Conservation (phyloP, 371 early-diverging fungal genomes). For the Cokeromyces recurvatus region DNA sequence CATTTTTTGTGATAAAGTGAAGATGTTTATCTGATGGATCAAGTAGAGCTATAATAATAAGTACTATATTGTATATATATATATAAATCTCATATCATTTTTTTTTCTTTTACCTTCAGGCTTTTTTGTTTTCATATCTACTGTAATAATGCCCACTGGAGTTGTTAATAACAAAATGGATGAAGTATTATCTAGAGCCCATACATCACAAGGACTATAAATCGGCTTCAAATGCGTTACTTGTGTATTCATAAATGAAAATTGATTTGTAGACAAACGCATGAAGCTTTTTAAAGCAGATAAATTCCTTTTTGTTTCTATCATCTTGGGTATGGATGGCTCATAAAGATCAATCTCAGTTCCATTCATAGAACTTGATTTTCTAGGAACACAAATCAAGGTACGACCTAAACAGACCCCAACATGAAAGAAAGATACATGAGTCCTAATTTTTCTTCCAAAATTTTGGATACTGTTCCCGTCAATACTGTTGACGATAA, state of each 20-base stretch:
- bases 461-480: slow-evolving; percentile 11
- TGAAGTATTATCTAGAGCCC: slow-evolving; percentile 35
- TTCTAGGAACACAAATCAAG: slow-evolving; percentile 34
- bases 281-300: slow-evolving; percentile 5
- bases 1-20: slow-evolving; percentile 26
- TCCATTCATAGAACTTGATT: slow-evolving; percentile 11
- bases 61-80: too few species aligned
- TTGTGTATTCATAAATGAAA: slow-evolving; percentile 18
- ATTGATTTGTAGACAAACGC: background rate
- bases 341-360: slow-evolving; percentile 31
- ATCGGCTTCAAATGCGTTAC: slow-evolving; percentile 10
- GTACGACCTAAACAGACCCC: slow-evolving; percentile 25
- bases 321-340: slow-evolving; percentile 19
- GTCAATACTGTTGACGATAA: slow-evolving; percentile 27
- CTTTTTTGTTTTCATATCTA: slow-evolving; percentile 32
- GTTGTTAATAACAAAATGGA: slow-evolving; percentile 30
- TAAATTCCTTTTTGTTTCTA: slow-evolving; percentile 12
- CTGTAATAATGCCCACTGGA: slow-evolving; percentile 26
- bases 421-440: slow-evolving; percentile 36
- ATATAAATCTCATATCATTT: too few species aligned
- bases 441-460: slow-evolving; percentile 23
- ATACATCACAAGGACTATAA: slow-evolving; percentile 35
- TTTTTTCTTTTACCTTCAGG: slow-evolving; percentile 24
- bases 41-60: slow-evolving; percentile 19
- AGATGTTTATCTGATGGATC: slow-evolving; percentile 30